phyloP scores from a whole-genome alignment of 108 stramenopile species.

The Stephanodiscus triporus region DNA sequence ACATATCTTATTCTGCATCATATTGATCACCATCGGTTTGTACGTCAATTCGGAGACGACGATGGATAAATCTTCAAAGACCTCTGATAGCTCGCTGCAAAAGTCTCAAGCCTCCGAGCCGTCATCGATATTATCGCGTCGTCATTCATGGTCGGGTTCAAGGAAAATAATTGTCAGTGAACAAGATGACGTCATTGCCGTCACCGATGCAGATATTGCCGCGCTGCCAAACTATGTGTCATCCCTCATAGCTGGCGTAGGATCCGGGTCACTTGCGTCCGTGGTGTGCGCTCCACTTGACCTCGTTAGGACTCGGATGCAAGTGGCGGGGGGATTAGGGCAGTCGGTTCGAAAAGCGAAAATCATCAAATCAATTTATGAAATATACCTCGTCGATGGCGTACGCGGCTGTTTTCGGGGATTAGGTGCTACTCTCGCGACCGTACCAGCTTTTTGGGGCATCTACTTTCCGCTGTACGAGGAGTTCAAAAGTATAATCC shows the following conservation, averaged over 20 bases:
- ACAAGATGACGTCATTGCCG: slow-evolving; percentile 23
- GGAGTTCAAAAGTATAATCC: slow-evolving; percentile 36
- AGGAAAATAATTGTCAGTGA: slow-evolving; percentile 41
- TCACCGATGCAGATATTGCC: slow-evolving; percentile 7
- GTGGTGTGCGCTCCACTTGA: slow-evolving; percentile 91
- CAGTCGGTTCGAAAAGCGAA: slow-evolving; percentile 15
- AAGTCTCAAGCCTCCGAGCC: background rate
- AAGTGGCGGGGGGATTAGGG: slow-evolving; percentile 76
- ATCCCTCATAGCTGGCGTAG: slow-evolving; percentile 79
- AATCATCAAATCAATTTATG: slow-evolving; percentile 47
- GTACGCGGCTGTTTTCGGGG: slow-evolving; percentile 87
- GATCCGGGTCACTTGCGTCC: slow-evolving; percentile 75
- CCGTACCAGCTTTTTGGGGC: slow-evolving; percentile 92
- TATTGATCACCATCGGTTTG: slow-evolving; percentile 12
- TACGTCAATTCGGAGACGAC: background rate
- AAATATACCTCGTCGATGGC: slow-evolving; percentile 76
- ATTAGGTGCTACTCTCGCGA: slow-evolving; percentile 83
- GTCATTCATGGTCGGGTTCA: slow-evolving; percentile 48
- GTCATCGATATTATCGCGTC: slow-evolving; percentile 4
- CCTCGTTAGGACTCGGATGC: slow-evolving; percentile 83
- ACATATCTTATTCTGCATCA: slow-evolving; percentile 7
- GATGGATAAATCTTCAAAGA: slow-evolving; percentile 9
- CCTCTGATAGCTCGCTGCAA: slow-evolving; percentile 3
- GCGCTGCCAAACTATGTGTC: slow-evolving; percentile 49
- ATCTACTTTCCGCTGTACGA: slow-evolving; percentile 77